Base-by-base conservation (phyloP, 2,329 filamentous ascomycete genomes). In the Thelonectria rubi region DNA sequence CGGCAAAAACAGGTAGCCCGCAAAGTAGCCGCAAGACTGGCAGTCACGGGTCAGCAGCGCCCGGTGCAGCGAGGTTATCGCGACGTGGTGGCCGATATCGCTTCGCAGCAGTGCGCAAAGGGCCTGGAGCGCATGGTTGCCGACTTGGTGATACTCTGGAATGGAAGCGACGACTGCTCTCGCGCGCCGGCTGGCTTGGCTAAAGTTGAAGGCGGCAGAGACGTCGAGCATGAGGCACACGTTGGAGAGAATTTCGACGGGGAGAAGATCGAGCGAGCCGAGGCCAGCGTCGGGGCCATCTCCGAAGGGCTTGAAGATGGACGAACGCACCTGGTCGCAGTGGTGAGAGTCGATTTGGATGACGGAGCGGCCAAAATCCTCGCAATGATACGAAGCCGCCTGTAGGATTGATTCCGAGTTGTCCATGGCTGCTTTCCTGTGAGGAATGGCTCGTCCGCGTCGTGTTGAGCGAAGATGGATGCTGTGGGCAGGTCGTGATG, bases 181-280 rank as follows among this genome's bases (percentile, higher is more conserved):
- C 10, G 58, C 53, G 34, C 58, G 58, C 7, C 53, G 53, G 39
- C 48, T 57, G 32, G 37, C 48, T 43, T 61, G 58, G 20, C 53
- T 57, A 47, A 61, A 61, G 42, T 37, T 49, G 21, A 56, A 61
- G 42, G 48, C 58, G 14, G 53, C 42, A n/a, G 48, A 42, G n/a
- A 61, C 34, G 53, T 61, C 58, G 53, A 61, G 58, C 53, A 61
- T 57, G 53, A 61, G 58, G 43, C 48, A 61, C 12, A 57, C 49
- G 53, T 42, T 30, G 18, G 58, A 61, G 37, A 61, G 32, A 14
- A 61, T 20, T 43, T 61, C 58, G n/a, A 57, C 58, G 48, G 58
- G 58, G 30, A 61, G 48, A 61, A 53, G 34, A 49, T 53, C 48
- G 48, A 61, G 58, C 42, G 53, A 42, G 5, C 58, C 58, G 11